Conservation (phyloP, 305 asterid species). For the Fraxinus paxiana region DNA sequence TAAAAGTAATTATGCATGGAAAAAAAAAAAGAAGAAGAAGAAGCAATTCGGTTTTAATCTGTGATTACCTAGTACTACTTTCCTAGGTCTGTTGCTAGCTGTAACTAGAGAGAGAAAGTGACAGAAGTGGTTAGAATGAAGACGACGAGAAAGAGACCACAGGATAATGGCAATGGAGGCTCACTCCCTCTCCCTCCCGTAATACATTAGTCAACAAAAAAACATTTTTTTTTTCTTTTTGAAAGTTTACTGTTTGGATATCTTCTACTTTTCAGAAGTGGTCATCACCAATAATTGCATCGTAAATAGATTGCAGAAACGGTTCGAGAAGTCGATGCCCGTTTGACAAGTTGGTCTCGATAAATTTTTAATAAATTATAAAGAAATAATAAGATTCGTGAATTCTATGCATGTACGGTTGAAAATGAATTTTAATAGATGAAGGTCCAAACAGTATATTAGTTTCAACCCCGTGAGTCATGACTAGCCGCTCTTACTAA, state of each 20-base stretch:
- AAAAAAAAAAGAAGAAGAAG: neutral
- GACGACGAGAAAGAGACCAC: neutral
- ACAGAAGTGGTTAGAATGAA: neutral
- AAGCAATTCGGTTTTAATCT: neutral
- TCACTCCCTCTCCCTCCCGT: neutral
- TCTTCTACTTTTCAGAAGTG: neutral
- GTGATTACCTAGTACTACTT: neutral
- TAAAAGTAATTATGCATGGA: neutral
- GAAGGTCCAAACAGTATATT: neutral
- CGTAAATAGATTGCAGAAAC: neutral
- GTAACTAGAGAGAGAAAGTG: neutral
- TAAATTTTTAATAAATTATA: no score
- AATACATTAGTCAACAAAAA: neutral
- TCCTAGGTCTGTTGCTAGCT: neutral
- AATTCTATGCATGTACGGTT: no score
- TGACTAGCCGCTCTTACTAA: neutral
- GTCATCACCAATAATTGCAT: neutral
- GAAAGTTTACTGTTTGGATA: neutral
- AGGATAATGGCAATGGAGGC: neutral
- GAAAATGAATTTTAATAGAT: no score
- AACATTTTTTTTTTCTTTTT: neutral
- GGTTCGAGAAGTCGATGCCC: neutral
- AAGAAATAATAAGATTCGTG: no score
- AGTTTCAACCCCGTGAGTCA: neutral
- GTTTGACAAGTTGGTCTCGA: no score